A percentile compares a stretch with the other conserved stretches of the same genome.
phyloP scores from a whole-genome alignment of 1,284 basidiomycete genomes.

The Psilocybe mexicana region DNA sequence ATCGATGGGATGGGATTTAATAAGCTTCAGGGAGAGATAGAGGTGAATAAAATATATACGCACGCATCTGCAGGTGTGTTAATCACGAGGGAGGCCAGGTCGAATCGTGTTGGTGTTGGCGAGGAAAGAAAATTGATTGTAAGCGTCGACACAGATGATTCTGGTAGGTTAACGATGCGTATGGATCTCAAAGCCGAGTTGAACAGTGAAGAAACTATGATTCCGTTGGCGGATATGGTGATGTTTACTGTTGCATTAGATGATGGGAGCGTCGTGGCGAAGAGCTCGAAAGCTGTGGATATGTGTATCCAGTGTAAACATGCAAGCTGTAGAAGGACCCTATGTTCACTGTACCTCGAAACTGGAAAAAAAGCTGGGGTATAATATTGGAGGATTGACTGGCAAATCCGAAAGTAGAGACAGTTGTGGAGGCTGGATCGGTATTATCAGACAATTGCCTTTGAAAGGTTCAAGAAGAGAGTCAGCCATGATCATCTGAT shows the following conservation, averaged over 20 bases:
- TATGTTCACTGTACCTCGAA: conserved; percentile 42
- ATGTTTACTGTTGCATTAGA: conserved; percentile 55
- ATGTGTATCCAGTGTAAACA: neutral
- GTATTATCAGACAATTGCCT: conserved; percentile 21
- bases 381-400: conserved; percentile 38
- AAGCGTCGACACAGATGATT: conserved; percentile 40
- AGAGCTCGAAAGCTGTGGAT: conserved; percentile 43
- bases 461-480: neutral
- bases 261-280: conserved; percentile 40
- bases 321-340: neutral
- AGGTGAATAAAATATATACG: neutral
- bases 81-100: conserved; percentile 42
- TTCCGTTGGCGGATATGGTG: conserved; percentile 42
- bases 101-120: conserved; percentile 33
- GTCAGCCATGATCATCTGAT: neutral
- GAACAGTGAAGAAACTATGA: conserved; percentile 31
- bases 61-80: conserved; percentile 42
- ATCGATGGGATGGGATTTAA: neutral
- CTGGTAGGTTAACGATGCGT: conserved; percentile 39
- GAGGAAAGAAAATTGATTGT: conserved; percentile 42
- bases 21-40: neutral
- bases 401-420: conserved; percentile 38
- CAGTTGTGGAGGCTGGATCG: conserved; percentile 25
- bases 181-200: conserved; percentile 37
- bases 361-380: conserved; percentile 55